Percentiles rank a stretch among this genome's conserved stretches.
Evolutionary conservation across 352 stramenopile genomes (phyloP).

Genomic region (Blastocystis sp.): DNA sequence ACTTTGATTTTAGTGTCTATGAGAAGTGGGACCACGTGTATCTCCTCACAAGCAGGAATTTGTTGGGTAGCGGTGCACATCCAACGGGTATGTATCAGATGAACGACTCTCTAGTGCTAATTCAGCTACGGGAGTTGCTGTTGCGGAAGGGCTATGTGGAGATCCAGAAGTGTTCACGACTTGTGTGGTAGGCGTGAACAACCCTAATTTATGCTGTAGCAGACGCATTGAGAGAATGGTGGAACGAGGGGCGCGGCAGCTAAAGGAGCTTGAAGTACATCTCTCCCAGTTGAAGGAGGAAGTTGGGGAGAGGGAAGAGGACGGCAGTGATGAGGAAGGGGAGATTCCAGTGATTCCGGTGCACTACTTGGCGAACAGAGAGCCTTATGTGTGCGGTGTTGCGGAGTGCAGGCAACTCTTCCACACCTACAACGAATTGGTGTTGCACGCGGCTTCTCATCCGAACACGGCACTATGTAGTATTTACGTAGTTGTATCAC

Average conservation of each 20-base stretch:
- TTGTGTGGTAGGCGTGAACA: not conserved
- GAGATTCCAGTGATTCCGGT: slow-evolving; percentile 32
- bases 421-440: not conserved
- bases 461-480: not conserved
- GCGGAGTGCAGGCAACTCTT: not conserved
- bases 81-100: not conserved
- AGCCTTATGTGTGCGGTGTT: slow-evolving; percentile 42
- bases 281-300: not conserved
- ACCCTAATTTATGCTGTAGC: not conserved
- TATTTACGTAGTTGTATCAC: not conserved
- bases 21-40: not conserved
- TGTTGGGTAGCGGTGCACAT: not conserved
- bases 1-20: not conserved
- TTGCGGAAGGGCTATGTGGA: not conserved
- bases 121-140: not conserved
- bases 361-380: not conserved
- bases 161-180: not conserved
- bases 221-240: not conserved
- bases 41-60: not conserved
- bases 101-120: not conserved
- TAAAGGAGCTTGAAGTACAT: not conserved
- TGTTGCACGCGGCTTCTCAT: slow-evolving; percentile 10
- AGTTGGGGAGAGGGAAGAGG: not conserved
- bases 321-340: slow-evolving; percentile 4
- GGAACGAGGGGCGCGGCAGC: not conserved